Conservation (phyloP, 106 monocot genomes). For the Amphibolis antarctica region DNA sequence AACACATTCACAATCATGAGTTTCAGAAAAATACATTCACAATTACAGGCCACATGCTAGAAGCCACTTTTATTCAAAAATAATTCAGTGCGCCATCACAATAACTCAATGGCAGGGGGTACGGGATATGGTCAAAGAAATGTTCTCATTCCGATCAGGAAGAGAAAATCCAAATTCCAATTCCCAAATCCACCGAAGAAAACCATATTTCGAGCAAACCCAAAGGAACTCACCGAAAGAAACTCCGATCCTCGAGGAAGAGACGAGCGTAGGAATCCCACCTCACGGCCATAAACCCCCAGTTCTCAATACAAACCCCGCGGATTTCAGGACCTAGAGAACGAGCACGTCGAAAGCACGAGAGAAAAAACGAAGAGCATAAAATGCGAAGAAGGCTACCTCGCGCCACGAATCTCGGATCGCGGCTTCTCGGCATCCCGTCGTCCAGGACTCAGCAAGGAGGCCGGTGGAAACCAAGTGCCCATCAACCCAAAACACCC, state of each 20-base stretch:
- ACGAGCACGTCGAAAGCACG: no score
- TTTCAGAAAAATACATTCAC: no score
- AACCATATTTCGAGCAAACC: not conserved
- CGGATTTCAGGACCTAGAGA: no score
- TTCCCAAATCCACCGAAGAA: not conserved
- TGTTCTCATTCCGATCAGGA: not conserved
- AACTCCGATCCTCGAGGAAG: not conserved
- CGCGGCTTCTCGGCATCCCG: not conserved
- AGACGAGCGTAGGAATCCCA: not conserved
- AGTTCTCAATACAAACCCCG: no score
- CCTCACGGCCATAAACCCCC: not conserved
- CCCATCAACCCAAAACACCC: conserved; percentile 3
- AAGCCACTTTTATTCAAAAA: no score
- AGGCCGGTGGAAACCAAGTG: conserved; percentile 4
- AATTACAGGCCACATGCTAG: no score
- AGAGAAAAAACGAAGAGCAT: not conserved
- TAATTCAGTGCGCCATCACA: no score
- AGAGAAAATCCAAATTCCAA: not conserved
- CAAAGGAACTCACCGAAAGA: not conserved
- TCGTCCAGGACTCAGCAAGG: conserved; percentile 16
- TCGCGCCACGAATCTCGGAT: not conserved
- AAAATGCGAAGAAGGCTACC: not conserved
- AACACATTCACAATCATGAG: no score
- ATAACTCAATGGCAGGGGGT: no score
- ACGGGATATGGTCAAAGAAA: no score